Percentiles rank a stretch among this genome's conserved stretches.
Evolutionary conservation across 2,329 filamentous ascomycete species (phyloP).

Genomic region (Fusarium bactridioides): DNA sequence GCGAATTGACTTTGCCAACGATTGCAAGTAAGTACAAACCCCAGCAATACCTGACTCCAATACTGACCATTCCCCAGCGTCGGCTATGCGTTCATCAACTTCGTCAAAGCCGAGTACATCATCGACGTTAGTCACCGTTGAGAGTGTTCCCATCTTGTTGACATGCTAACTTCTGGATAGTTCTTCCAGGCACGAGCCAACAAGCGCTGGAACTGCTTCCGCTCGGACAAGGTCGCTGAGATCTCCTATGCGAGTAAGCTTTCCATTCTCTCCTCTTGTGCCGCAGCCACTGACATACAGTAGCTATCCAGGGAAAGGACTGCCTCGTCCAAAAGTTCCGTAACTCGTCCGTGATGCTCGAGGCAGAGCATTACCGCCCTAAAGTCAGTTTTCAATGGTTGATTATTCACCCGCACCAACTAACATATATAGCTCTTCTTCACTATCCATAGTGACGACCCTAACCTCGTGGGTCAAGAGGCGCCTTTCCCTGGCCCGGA

Average conservation of each 20-base stretch:
- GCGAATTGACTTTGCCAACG: constrained; percentile 85
- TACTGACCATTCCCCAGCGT: constrained; percentile 66
- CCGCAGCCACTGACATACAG: constrained; percentile 36
- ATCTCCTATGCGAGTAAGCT: constrained; percentile 92
- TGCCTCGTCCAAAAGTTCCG: constrained; percentile 94
- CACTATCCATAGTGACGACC: constrained; percentile 57
- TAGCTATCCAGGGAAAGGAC: constrained; percentile 90
- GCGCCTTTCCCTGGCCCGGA: constrained; percentile 80
- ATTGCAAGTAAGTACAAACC: constrained; percentile 73
- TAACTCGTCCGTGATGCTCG: constrained; percentile 95
- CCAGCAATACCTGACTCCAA: background rate
- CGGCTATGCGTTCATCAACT: constrained; percentile 98
- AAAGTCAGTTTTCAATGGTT: constrained; percentile 63
- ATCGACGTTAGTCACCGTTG: constrained; percentile 63
- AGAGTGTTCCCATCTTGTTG: background rate
- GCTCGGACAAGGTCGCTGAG: constrained; percentile 84
- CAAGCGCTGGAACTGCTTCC: constrained; percentile 81
- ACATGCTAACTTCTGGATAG: constrained; percentile 51
- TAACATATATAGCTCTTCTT: constrained; percentile 57
- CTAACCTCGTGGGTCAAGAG: constrained; percentile 71
- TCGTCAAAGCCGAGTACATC: constrained; percentile 75
- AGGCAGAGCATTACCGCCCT: constrained; percentile 81
- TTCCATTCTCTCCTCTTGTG: rapidly evolving
- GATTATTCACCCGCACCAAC: background rate
- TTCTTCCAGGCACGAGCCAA: constrained; percentile 77